These are phyloP conservation scores for Dorcoceras hygrometricum DNA, from an alignment of 257 asterid species.

Conservation along the genomic window DNA sequence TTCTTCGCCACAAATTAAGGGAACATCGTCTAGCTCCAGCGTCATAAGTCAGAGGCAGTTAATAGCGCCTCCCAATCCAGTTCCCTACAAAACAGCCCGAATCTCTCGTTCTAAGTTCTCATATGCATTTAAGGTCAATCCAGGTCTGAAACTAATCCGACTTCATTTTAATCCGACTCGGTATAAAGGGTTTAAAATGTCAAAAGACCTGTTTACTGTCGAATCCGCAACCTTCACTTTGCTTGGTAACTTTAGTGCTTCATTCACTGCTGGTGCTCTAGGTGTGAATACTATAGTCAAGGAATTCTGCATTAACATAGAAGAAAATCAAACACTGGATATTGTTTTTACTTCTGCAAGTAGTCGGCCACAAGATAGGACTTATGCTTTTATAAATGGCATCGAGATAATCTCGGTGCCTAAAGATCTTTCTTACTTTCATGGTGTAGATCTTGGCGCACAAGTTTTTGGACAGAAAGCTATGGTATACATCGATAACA, in stretches of 20 bases:
- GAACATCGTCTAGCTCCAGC: slow-evolving; percentile 8
- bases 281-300: slow-evolving; percentile 24
- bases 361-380: background rate
- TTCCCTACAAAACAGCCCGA: slow-evolving; percentile 4
- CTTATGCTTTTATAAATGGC: slow-evolving; percentile 40
- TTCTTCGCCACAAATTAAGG: background rate
- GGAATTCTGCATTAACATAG: slow-evolving; percentile 35
- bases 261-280: slow-evolving; percentile 16
- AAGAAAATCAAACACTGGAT: slow-evolving; percentile 20
- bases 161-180: slow-evolving; percentile 20
- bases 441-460: slow-evolving; percentile 27
- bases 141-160: slow-evolving; percentile 21
- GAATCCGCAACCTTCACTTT: slow-evolving; percentile 16
- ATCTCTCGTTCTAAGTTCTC: slow-evolving; percentile 15
- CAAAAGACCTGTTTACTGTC: slow-evolving; percentile 17
- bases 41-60: background rate
- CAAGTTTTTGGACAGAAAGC: slow-evolving; percentile 32
- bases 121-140: slow-evolving; percentile 1
- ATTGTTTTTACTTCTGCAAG: slow-evolving; percentile 31
- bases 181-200: slow-evolving; percentile 3
- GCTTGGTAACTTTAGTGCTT: slow-evolving; percentile 21
- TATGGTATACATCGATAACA: slow-evolving; percentile 34
- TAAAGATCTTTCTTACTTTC: slow-evolving; percentile 29
- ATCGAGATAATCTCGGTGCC: slow-evolving; percentile 43
- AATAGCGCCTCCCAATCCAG: background rate